Conservation (phyloP, 2,329 filamentous ascomycete genomes). For the Hansfordia pulvinata region DNA sequence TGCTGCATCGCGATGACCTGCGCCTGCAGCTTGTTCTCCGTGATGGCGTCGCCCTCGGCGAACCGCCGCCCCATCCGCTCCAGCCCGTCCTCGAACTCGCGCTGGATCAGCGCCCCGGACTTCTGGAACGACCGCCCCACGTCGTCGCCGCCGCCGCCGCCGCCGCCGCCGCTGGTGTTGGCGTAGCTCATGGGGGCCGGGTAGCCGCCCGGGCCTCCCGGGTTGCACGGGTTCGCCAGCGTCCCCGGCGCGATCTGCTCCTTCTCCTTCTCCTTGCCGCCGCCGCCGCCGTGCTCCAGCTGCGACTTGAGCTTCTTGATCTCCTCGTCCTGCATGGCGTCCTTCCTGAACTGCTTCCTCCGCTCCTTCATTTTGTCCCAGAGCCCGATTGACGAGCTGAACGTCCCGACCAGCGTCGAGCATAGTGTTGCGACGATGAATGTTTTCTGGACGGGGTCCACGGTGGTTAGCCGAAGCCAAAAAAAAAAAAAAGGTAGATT, state of each 20-base stretch:
- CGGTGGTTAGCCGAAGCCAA: no score
- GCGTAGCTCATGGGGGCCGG: no score
- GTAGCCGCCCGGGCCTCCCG: no score
- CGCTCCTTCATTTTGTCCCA: constrained; percentile 21
- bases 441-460: constrained; percentile 16
- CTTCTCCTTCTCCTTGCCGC: constrained; percentile 4
- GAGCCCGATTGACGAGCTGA: constrained; percentile 20
- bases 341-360: constrained; percentile 16
- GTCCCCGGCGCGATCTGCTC: constrained; percentile 14
- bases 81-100: constrained; percentile 20
- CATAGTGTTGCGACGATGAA: constrained; percentile 24
- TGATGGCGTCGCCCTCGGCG: constrained; percentile 20
- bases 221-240: no score
- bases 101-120: constrained; percentile 16
- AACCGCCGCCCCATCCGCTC: constrained; percentile 17
- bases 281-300: constrained; percentile 7
- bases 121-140: constrained; percentile 14
- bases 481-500: neutral
- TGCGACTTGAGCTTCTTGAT: constrained; percentile 17
- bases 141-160: constrained; percentile 7
- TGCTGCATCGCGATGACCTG: constrained; percentile 22
- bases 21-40: constrained; percentile 21
- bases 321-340: constrained; percentile 17
- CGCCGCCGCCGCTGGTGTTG: constrained; percentile 1
- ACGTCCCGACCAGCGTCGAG: constrained; percentile 23